phyloP scores from a whole-genome alignment of 345 rosid genomes.

The Rhizophora mangle region DNA sequence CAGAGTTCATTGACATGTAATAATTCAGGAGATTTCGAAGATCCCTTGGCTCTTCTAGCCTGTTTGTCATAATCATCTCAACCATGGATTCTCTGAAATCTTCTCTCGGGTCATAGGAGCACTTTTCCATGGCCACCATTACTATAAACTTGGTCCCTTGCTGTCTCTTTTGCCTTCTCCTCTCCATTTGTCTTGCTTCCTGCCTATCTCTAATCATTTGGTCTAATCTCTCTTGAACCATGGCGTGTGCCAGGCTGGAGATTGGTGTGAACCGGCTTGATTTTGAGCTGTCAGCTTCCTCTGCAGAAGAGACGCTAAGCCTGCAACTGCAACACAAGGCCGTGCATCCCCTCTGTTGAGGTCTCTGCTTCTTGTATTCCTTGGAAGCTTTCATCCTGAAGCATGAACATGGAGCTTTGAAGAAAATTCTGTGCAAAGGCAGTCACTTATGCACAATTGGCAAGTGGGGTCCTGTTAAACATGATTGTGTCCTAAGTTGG shows the following conservation, averaged over 20 bases:
- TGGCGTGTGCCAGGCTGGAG: slow-evolving; percentile 79
- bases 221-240: slow-evolving; percentile 85
- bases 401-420: slow-evolving; percentile 13
- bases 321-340: slow-evolving; percentile 72
- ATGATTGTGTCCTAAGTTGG: slow-evolving; percentile 48
- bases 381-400: slow-evolving; percentile 30
- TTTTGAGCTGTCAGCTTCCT: slow-evolving; percentile 41
- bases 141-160: slow-evolving; percentile 56
- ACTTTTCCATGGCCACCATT: slow-evolving; percentile 85
- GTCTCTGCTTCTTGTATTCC: slow-evolving; percentile 39
- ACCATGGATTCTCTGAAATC: slow-evolving; percentile 82
- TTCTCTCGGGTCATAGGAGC: slow-evolving; percentile 66
- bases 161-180: slow-evolving; percentile 28
- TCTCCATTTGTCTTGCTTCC: slow-evolving; percentile 37
- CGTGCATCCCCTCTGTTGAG: slow-evolving; percentile 51
- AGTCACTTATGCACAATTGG: slow-evolving; percentile 34
- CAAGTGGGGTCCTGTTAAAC: slow-evolving; percentile 37
- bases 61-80: slow-evolving; percentile 68
- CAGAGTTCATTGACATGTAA: slow-evolving; percentile 71
- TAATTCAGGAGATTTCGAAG: slow-evolving; percentile 76
- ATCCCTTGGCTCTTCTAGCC: slow-evolving; percentile 55
- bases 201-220: slow-evolving; percentile 68
- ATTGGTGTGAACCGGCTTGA: slow-evolving; percentile 45
- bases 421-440: slow-evolving; percentile 21
- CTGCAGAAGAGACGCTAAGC: slow-evolving; percentile 66